phyloP scores from a whole-genome alignment of 2,329 filamentous ascomycete genomes.

The Xenoacremonium recifei region DNA sequence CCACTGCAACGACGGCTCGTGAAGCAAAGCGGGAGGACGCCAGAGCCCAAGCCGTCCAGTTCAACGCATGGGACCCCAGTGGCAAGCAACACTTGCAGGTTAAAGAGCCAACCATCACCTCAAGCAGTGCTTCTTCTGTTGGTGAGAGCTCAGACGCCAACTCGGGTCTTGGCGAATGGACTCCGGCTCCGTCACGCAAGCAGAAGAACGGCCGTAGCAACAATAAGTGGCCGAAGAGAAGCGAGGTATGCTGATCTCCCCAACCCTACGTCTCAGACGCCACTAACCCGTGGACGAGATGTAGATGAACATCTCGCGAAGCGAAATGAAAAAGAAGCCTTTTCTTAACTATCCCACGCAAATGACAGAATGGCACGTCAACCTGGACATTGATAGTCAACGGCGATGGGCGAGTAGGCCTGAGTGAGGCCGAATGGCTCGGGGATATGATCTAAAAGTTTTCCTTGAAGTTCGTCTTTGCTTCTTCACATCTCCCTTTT shows the following conservation, averaged over 20 bases:
- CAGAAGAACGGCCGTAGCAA: constrained; percentile 4
- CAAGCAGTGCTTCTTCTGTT: constrained; percentile 11
- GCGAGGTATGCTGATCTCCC: constrained; percentile 12
- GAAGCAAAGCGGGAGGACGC: constrained; percentile 8
- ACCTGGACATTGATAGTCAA: constrained; percentile 16
- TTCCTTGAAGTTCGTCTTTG: too few species aligned
- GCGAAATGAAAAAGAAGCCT: constrained; percentile 15
- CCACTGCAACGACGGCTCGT: constrained; percentile 30
- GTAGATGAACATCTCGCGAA: constrained; percentile 15
- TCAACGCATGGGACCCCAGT: constrained; percentile 31
- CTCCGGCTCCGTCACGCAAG: not conserved
- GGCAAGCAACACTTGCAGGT: constrained; percentile 19
- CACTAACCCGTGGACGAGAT: too few species aligned
- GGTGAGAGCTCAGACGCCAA: constrained; percentile 4
- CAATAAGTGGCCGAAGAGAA: constrained; percentile 24
- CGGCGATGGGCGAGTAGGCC: too few species aligned
- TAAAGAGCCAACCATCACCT: constrained; percentile 24
- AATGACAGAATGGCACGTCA: constrained; percentile 6
- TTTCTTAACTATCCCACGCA: constrained; percentile 9
- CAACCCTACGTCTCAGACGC: not conserved
- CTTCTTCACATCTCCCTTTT: too few species aligned
- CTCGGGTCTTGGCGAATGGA: constrained; percentile 15
- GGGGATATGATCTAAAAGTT: too few species aligned
- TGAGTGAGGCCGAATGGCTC: too few species aligned
- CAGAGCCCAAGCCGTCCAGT: constrained; percentile 10